Percentiles rank a stretch among this genome's conserved stretches.
Evolutionary conservation across 2,329 filamentous ascomycete species (phyloP).

Genomic region (Trichophyton verrucosum): DNA sequence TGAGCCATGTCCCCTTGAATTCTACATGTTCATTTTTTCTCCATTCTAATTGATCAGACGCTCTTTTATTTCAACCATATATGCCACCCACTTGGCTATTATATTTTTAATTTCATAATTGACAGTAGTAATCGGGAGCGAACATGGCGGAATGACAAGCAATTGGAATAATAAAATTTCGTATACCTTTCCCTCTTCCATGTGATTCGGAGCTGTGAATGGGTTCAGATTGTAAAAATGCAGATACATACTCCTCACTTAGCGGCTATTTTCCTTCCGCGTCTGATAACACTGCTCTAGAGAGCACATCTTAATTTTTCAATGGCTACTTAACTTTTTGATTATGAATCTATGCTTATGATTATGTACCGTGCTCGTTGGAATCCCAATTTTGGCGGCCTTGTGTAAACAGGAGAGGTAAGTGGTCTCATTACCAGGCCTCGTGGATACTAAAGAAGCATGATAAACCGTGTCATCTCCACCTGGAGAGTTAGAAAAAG

Average conservation of each 20-base stretch:
- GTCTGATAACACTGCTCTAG: no score
- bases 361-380: no score
- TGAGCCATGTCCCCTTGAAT: slow-evolving; percentile 3
- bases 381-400: no score
- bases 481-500: no score
- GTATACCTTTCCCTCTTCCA: neutral
- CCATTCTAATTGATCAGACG: neutral
- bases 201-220: neutral
- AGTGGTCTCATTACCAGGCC: no score
- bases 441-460: no score
- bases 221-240: neutral
- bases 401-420: no score
- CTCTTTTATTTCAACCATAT: neutral
- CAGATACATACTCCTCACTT: neutral
- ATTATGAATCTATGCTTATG: no score
- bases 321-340: no score
- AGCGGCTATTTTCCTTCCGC: neutral
- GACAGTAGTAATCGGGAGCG: neutral
- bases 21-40: neutral
- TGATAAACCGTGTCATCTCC: no score
- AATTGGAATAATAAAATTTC: neutral
- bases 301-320: no score
- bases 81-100: neutral
- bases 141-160: neutral
- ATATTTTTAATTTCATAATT: slow-evolving; percentile 2